Evolutionary conservation across 164 flowering plant genomes (phyloP).

Genomic region (Taxillus chinensis): DNA sequence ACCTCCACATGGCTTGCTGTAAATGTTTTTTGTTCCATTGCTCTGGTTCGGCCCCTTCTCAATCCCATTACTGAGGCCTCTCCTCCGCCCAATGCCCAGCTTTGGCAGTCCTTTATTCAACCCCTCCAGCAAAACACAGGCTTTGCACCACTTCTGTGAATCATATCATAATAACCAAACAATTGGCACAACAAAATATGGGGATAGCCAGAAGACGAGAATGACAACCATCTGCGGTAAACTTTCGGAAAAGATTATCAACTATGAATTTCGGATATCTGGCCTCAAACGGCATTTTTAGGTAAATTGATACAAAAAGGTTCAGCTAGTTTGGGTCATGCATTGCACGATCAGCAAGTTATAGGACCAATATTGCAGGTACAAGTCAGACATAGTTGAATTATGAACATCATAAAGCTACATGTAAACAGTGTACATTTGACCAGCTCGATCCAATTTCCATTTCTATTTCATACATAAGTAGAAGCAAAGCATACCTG

Average conservation of each 20-base stretch:
- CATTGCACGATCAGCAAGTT: too few species aligned
- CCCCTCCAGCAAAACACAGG: constrained; percentile 88
- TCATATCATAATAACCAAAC: neutral
- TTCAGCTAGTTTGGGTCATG: too few species aligned
- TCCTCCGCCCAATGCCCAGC: constrained; percentile 75
- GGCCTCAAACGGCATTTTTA: too few species aligned
- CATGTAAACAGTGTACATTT: too few species aligned
- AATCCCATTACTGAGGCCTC: constrained; percentile 29
- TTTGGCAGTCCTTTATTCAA: constrained; percentile 87
- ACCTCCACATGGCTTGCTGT: constrained; percentile 73
- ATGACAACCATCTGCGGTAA: neutral
- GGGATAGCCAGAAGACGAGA: neutral
- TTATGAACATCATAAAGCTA: too few species aligned
- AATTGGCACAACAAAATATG: neutral
- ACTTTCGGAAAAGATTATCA: too few species aligned
- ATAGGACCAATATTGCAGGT: too few species aligned
- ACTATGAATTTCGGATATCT: too few species aligned
- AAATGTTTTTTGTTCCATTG: constrained; percentile 28
- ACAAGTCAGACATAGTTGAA: too few species aligned
- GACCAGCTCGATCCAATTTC: too few species aligned
- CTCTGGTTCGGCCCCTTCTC: constrained; percentile 21
- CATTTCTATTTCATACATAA: neutral
- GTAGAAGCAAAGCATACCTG: constrained; percentile 40
- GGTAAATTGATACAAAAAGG: too few species aligned
- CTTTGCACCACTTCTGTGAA: constrained; percentile 95